Evolutionary conservation across 2,329 filamentous ascomycete species (phyloP), one percentile per base, ranked within the genome.

Genomic region (Colletotrichum tanaceti): DNA sequence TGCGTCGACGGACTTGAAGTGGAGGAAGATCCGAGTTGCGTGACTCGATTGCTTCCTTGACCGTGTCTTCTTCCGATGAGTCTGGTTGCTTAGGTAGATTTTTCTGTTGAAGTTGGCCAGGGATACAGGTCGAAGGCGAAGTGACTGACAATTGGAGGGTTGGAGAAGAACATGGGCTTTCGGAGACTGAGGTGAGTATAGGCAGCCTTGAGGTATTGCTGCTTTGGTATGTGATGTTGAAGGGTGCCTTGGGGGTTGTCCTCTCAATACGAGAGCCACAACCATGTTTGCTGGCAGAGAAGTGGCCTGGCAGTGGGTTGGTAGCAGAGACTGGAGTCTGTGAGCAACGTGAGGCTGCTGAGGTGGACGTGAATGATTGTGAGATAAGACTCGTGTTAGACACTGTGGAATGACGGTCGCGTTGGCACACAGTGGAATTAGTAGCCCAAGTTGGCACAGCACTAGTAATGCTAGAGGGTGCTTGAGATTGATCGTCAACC

Each of bases 1-100:
- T 69, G 50, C 63, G 62, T 61, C 66, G 50, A 32, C 66, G 63
- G 14, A 66, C 62, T 22, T 53, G 58, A 20, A 69, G 43, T 10
- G 62, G 38, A 1, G 66, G 62, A 10, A 65, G 66, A 4, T 66
- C 50, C 16, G 65, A 20, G n/a, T 60, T 32, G 35, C 47, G 58
- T 18, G 61, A 41, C 28, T 47, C 22, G 18, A 57, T 38, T n/a
- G 43, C 44, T 35, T 47, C 35, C 22, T 54, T 35, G 35, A 52
- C 58, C 16, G 46, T 20, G 32, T 55, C 54, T 59, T 49, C 57
- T 11, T 64, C 39, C 2, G 52, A 24, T 14, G 53, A 24, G 13
- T 64, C 39, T 28, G 53, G 24, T 46, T 47, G 63, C 41, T 53
- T 43, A 5, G 53, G 44, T 3, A 66, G 43, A 11, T 28, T 41